Percentiles rank a stretch among this genome's conserved stretches.
Evolutionary conservation across 345 rosid species (phyloP).

Genomic region (Salix brachista): DNA sequence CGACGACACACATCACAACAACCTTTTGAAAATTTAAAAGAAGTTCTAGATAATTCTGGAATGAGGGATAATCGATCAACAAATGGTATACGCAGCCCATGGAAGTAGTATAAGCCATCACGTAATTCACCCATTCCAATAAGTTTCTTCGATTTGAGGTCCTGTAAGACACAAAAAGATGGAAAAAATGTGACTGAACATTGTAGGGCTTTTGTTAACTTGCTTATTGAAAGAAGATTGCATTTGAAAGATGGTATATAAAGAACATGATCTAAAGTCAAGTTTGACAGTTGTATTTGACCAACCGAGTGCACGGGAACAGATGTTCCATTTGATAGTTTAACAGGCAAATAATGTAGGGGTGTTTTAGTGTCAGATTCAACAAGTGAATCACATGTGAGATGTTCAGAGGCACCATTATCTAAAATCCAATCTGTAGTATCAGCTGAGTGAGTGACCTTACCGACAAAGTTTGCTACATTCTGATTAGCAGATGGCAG

Average conservation of each 20-base stretch:
- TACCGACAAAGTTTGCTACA: not conserved
- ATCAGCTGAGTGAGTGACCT: not conserved
- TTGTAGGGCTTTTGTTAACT: not conserved
- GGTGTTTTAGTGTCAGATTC: no score
- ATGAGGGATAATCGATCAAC: not conserved
- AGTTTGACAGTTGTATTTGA: not conserved
- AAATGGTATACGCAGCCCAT: no score
- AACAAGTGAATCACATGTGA: not conserved
- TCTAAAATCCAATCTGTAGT: not conserved
- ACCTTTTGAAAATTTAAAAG: no score
- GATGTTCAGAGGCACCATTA: not conserved
- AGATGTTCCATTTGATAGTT: not conserved
- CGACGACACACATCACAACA: not conserved
- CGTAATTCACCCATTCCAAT: conserved; percentile 3
- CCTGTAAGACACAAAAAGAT: not conserved
- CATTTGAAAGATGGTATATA: not conserved
- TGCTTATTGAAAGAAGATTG: not conserved
- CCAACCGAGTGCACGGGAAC: not conserved
- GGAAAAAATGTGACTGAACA: not conserved
- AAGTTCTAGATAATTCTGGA: not conserved
- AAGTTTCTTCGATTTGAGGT: not conserved
- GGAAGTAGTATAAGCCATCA: conserved; percentile 8
- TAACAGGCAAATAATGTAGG: not conserved
- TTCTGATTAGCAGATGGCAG: not conserved
- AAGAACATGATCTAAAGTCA: not conserved